Percentiles rank a stretch among this genome's conserved stretches.
These are phyloP conservation scores for Suhomyces choctaworum DNA, from an alignment of 1,139 yeast species.

Conservation along the genomic window DNA sequence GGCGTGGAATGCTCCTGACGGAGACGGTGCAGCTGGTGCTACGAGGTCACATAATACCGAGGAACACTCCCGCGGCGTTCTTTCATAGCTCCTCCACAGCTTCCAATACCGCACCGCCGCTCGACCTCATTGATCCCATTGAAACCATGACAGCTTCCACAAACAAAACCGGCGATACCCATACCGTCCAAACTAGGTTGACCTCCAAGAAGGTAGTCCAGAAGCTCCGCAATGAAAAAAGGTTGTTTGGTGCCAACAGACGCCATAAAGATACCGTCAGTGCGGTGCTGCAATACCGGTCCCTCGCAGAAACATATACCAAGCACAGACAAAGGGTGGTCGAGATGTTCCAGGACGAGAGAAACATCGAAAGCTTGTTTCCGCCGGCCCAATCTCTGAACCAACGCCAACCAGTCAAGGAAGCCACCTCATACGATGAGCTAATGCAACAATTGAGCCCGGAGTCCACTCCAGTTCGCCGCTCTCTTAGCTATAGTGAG, in stretches of 20 bases:
- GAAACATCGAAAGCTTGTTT: conserved; percentile 20
- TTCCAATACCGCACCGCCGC: too few species aligned
- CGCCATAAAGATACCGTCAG: conserved; percentile 7
- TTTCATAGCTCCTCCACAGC: too few species aligned
- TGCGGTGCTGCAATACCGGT: conserved; percentile 13
- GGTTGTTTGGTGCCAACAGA: conserved; percentile 12
- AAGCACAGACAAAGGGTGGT: conserved; percentile 22
- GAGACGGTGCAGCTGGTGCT: too few species aligned
- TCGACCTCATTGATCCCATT: too few species aligned
- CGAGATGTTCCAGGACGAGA: conserved; percentile 18
- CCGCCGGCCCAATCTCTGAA: background rate
- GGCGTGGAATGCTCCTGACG: too few species aligned
- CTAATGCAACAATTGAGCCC: background rate
- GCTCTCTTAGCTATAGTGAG: conserved; percentile 15
- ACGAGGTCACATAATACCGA: too few species aligned
- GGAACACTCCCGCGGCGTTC: too few species aligned
- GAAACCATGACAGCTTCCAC: too few species aligned
- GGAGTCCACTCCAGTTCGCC: conserved; percentile 5
- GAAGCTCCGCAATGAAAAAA: conserved; percentile 7
- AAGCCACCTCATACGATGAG: conserved; percentile 1
- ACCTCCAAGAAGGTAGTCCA: conserved; percentile 1
- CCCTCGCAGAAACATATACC: conserved; percentile 18
- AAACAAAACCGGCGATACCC: too few species aligned
- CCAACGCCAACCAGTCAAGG: background rate
- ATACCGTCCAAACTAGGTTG: background rate